Base-by-base conservation (phyloP, 306 rosid species). In the Cyclanthera cordifolia region DNA sequence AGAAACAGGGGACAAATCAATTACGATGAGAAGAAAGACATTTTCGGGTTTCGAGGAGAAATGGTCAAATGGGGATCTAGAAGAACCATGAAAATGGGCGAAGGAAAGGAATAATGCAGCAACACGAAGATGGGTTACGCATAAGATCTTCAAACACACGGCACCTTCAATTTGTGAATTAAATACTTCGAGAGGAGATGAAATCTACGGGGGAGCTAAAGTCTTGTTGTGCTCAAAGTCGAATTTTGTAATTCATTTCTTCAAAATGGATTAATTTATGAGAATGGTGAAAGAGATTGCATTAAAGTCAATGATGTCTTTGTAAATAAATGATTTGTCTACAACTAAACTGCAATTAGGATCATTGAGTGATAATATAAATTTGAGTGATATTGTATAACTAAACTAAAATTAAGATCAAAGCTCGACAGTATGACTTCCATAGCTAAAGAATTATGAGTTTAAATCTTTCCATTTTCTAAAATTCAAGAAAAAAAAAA, bases 1-100 rank as follows among this genome's bases (percentile, higher is more conserved):
- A 19, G 67, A 24, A 17, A 48, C 72, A 53, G 46, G 41, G 67
- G 54, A 39, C 37, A 69, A 77, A 72, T 65, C 23, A 74, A 78
- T 30, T 72, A 79, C 69, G 27, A 32, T 60, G 23, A 47, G 57
- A 34, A 34, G 41, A 46, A 37, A 56, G 37, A 34, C 54, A 69
- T 15, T 28, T 15, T 73, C n/a, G 30, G 67, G 39, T 48, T 34
- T 56, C 15, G 12, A 24, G 43, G 79, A 75, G 64, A 68, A 79
- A 81, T 69, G 43, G 79, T 73, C 59, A 68, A 79, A 81, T 69
- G 86, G 83, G 90, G 92, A 90, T 85, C 89, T 72, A 65, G 75
- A 77, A 57, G 75, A 82, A 70, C 55, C 83, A 53, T 32, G 17
- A 71, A 69, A 65, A 80, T 1, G 54, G 82, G 81, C 72, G 71